phyloP scores from a whole-genome alignment of 768 basidiomycete species.

The Chalciporus chontae region DNA sequence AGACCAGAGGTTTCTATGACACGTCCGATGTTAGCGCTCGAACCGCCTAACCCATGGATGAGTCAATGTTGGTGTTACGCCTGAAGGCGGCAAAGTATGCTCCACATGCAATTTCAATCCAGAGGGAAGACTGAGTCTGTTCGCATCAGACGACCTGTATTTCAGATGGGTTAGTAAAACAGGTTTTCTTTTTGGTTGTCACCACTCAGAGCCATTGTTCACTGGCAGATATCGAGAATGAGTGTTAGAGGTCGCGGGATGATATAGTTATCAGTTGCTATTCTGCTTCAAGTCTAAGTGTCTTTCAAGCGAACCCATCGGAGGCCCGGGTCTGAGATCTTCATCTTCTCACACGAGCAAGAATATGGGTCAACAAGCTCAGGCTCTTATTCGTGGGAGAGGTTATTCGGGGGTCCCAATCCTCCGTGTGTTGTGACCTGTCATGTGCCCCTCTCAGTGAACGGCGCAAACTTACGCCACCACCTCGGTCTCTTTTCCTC shows the following conservation, averaged over 20 bases:
- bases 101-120: constrained; percentile 4
- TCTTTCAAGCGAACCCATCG: constrained; percentile 1
- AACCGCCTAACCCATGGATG: constrained; percentile 5
- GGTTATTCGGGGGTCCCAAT: background rate
- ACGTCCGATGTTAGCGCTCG: constrained; percentile 5
- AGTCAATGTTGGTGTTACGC: background rate
- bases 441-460: constrained; percentile 8
- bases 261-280: too few species aligned
- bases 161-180: background rate
- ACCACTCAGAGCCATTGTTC: too few species aligned
- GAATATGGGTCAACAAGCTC: background rate
- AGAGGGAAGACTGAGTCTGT: constrained; percentile 4
- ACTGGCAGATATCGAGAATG: too few species aligned
- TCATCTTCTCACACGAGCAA: background rate
- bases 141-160: constrained; percentile 3
- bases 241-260: too few species aligned
- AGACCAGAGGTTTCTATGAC: constrained; percentile 9
- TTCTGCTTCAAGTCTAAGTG: too few species aligned
- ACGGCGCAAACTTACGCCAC: constrained; percentile 3
- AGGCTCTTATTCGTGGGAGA: background rate
- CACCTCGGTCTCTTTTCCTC: background rate
- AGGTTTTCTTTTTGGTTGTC: too few species aligned
- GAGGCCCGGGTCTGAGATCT: background rate
- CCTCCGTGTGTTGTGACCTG: background rate
- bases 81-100: background rate